phyloP scores from a whole-genome alignment of 192 early-diverging fungal species.

The Funneliformis mosseae region DNA sequence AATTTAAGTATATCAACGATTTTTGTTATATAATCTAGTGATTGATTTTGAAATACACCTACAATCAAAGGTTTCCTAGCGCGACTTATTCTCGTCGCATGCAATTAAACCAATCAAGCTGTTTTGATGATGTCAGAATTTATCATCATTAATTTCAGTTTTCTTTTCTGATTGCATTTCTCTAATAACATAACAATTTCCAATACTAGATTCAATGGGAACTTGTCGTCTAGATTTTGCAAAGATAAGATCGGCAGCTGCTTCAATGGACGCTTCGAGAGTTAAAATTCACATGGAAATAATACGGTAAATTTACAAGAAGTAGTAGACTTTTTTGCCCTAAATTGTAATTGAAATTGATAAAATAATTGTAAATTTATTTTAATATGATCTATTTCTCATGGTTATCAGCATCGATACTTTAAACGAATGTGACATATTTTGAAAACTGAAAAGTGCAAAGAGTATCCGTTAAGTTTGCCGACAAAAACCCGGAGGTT shows the following conservation, averaged over 20 bases:
- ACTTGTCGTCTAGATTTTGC: conserved; percentile 82
- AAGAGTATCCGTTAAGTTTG: no score
- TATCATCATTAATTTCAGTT: conserved; percentile 33
- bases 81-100: conserved; percentile 46
- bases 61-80: conserved; percentile 77
- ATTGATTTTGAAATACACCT: conserved; percentile 92
- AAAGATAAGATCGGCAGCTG: conserved; percentile 90
- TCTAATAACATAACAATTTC: conserved; percentile 74
- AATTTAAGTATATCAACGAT: conserved; percentile 67
- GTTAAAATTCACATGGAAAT: conserved; percentile 81
- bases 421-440: no score
- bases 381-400: no score
- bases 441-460: no score
- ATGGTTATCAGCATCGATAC: no score
- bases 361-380: no score
- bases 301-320: no score
- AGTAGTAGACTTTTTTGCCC: no score
- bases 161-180: conserved; percentile 39
- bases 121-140: not conserved
- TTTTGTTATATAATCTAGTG: conserved; percentile 71
- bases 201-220: conserved; percentile 58
- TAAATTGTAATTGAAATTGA: no score
- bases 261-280: conserved; percentile 76
- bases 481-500: no score
- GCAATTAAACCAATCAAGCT: conserved; percentile 50